Evolutionary conservation across 1,139 yeast genomes (phyloP), one percentile per base, ranked within the genome.

Genomic region (Blastobotrys malaysiensis): DNA sequence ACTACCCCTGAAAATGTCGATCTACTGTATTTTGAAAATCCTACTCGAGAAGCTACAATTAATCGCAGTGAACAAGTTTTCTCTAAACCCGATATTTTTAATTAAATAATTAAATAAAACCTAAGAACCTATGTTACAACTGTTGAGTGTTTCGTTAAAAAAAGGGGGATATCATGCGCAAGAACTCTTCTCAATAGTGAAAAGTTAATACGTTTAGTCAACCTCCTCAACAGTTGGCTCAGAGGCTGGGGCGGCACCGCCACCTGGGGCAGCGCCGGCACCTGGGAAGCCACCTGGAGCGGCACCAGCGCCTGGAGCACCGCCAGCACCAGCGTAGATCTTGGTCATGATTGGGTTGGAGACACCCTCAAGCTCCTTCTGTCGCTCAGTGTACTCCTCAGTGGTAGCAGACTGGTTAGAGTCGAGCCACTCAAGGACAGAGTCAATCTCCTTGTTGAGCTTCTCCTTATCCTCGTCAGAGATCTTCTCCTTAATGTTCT

Each of bases 201-300:
- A 20, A 22, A 44, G 24, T 44, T 44, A 6, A 22, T 44, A 22
- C 24, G 24, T 59, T 72, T 86, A 88, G 77, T 88, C 96, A 73
- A 88, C 95, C 80, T 88, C 96, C 81, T 88, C 96, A 67, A 88
- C 96, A 70, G 95, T 87, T 76, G 96, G 96, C 68, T 93, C 93
- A 68, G 84, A 60, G 52, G 60, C 66, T 52, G 59, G 63, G 51
- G 59, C 61, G 31, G 55, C 60, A 31, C 73, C 74, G 59, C 76
- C 83, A 66, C 84, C 83, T 68, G 82, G 84, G 69, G 84, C 65
- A 51, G 62, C 63, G 49, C 64, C 65, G 68, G 84, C 88, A 71
- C 86, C 87, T 69, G 85, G 85, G 76, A 75, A 74, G 69, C 80
- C 86, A 73, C 84, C 87, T 71, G 84, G 83, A 65, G 84, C 81